Evolutionary conservation across 129 eudicot genomes (phyloP), one percentile per base, ranked within the genome.

Genomic region (Scalesia atractyloides): DNA sequence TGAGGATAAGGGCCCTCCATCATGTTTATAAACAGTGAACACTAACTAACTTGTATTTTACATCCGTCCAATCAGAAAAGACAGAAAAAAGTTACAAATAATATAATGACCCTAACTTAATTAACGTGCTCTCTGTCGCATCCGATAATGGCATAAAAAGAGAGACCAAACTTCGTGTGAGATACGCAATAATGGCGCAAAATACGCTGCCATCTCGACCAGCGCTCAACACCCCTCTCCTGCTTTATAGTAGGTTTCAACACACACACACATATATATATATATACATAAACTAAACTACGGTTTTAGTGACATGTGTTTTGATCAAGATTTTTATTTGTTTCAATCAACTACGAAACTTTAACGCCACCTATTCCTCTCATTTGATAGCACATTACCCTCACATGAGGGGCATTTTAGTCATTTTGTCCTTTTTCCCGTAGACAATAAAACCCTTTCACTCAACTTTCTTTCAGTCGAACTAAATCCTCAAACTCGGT

Each of bases 151-250:
- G 20, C 65, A 19, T 59, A 7, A 18, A 73, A 17, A 56, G 46
- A 66, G 73, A 75, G 80, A 66, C 73, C 60, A 75, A 61, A 66
- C 80, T 43, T 54, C 60, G 73, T 75, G 73, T 46, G 22, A 56
- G 73, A 66, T 56, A 75, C 80, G 73, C 73, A 66, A 75, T 75
- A 4, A 54, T 75, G 80, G 36, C 80, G 58, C 59, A 43, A 15
- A 41, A 56, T 66, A 66, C 49, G 80, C 80, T 50, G 57, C 69
- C 49, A 49, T 59, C 69, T 65, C 37, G 1, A 33, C 50, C 52
- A 14, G 20, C 18, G 48, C 8, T 37, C 8, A 37, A 37, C 9
- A 37, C 16, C 24, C 10, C 18, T 52, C 61, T 19, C 33, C 61
- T 18, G 14, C 22, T 54, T 54, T 20, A 54, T 19, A 54, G 30